Evolutionary conservation across 192 early-diverging fungal species (phyloP).

Genomic region (Backusella australiensis): DNA sequence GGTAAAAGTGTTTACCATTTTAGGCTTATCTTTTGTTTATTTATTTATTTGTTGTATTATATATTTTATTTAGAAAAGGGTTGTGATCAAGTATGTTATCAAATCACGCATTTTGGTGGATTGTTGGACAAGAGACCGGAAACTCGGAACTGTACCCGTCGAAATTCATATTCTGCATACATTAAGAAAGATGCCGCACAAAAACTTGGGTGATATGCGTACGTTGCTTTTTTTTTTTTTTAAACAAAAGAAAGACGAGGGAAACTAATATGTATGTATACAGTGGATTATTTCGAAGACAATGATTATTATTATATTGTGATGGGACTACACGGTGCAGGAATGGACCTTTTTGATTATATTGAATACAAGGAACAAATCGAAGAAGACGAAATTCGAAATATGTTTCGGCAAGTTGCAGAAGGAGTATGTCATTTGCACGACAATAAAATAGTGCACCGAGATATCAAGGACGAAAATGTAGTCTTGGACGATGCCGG

Average conservation of each 20-base stretch:
- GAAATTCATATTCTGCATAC: conserved; percentile 77
- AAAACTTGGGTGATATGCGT: conserved; percentile 54
- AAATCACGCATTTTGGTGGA: conserved; percentile 64
- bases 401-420: conserved; percentile 58
- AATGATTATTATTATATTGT: conserved; percentile 67
- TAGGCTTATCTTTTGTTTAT: conserved; percentile 24
- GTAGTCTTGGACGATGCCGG: conserved; percentile 64
- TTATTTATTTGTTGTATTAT: background rate
- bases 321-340: conserved; percentile 56
- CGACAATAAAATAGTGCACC: conserved; percentile 65
- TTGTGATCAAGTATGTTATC: conserved; percentile 73
- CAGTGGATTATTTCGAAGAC: conserved; percentile 76
- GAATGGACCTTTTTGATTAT: conserved; percentile 69
- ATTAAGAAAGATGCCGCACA: conserved; percentile 50
- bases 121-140: conserved; percentile 66
- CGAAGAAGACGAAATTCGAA: conserved; percentile 50
- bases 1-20: conserved; percentile 27
- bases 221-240: conserved; percentile 4
- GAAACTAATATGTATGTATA: conserved; percentile 1
- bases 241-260: background rate
- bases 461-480: conserved; percentile 92
- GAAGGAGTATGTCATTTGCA: conserved; percentile 61
- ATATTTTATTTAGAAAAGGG: conserved; percentile 32
- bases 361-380: conserved; percentile 61
- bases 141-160: conserved; percentile 65